A percentile compares a stretch with the other conserved stretches of the same genome.
phyloP scores from a whole-genome alignment of 73 alveolate species.

The Strombidium stylifer region DNA sequence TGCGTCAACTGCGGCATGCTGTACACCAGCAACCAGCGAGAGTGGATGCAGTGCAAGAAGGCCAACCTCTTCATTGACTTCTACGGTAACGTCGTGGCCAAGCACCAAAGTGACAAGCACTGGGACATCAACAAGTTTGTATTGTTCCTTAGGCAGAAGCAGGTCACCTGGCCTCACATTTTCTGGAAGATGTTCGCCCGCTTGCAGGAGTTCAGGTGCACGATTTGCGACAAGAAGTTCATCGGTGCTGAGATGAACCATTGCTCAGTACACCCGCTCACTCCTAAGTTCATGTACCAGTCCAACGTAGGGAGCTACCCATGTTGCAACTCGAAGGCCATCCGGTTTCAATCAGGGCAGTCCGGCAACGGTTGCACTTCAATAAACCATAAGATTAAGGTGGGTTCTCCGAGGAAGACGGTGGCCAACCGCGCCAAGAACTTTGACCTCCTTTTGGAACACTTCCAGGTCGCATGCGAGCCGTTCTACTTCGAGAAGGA shows the following conservation, averaged over 20 bases:
- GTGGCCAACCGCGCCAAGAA: background rate
- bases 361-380: slow-evolving; percentile 57
- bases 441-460: slow-evolving; percentile 20
- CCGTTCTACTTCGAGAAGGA: slow-evolving; percentile 27
- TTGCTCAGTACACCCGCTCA: slow-evolving; percentile 65
- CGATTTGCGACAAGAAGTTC: slow-evolving; percentile 40
- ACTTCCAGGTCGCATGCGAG: slow-evolving; percentile 19
- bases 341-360: slow-evolving; percentile 45
- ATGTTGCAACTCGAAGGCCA: slow-evolving; percentile 62
- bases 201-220: slow-evolving; percentile 46
- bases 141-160: slow-evolving; percentile 34
- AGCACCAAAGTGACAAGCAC: slow-evolving; percentile 65
- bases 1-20: slow-evolving; percentile 62
- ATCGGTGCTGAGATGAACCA: slow-evolving; percentile 56
- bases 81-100: slow-evolving; percentile 71
- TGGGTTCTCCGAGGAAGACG: slow-evolving; percentile 1
- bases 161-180: slow-evolving; percentile 64
- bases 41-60: slow-evolving; percentile 63
- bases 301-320: slow-evolving; percentile 59
- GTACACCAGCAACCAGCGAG: slow-evolving; percentile 54
- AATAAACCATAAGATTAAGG: slow-evolving; percentile 33
- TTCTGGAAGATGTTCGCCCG: slow-evolving; percentile 58
- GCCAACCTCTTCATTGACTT: slow-evolving; percentile 72
- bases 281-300: slow-evolving; percentile 60
- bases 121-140: slow-evolving; percentile 72